Evolutionary conservation across 2,329 filamentous ascomycete genomes (phyloP).

Genomic region (Rosellinia necatrix): DNA sequence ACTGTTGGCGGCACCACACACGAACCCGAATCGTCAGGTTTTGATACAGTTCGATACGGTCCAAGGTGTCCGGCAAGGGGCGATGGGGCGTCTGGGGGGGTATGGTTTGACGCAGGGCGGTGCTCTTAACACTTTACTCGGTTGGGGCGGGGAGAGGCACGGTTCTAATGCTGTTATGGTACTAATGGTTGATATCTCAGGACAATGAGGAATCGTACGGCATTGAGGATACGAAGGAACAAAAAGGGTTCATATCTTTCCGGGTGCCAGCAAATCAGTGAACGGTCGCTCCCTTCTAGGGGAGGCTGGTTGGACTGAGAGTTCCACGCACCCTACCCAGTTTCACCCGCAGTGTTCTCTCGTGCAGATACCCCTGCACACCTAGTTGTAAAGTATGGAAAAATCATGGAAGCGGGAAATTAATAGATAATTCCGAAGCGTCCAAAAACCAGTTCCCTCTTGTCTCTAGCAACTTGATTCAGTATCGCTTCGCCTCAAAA

Average conservation of each 20-base stretch:
- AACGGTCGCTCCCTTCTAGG: not conserved
- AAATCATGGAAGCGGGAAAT: slow-evolving; percentile 27
- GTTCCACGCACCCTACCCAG: not conserved
- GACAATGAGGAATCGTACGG: slow-evolving; percentile 9
- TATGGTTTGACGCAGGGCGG: not conserved
- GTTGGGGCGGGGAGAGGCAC: not conserved
- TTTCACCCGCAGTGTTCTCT: slow-evolving; percentile 6
- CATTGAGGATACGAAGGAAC: slow-evolving; percentile 11
- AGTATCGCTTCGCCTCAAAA: too few relatives aligned
- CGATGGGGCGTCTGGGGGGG: slow-evolving; percentile 9
- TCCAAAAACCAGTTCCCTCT: too few relatives aligned
- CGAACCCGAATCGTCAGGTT: not conserved
- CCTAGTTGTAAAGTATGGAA: slow-evolving; percentile 31
- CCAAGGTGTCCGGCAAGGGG: slow-evolving; percentile 9
- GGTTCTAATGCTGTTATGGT: slow-evolving; percentile 1
- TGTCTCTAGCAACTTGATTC: too few relatives aligned
- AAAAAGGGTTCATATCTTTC: not conserved
- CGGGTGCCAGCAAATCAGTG: not conserved
- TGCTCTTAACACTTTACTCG: not conserved
- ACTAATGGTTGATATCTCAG: not conserved
- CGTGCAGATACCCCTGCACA: slow-evolving; percentile 26
- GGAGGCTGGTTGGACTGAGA: not conserved
- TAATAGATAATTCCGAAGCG: slow-evolving; percentile 32
- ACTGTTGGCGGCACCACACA: not conserved
- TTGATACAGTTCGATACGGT: not conserved